Percentiles rank a stretch among this genome's conserved stretches.
These are phyloP conservation scores for Iris macrosiphon DNA, from an alignment of 106 monocot species.

Conservation along the genomic window DNA sequence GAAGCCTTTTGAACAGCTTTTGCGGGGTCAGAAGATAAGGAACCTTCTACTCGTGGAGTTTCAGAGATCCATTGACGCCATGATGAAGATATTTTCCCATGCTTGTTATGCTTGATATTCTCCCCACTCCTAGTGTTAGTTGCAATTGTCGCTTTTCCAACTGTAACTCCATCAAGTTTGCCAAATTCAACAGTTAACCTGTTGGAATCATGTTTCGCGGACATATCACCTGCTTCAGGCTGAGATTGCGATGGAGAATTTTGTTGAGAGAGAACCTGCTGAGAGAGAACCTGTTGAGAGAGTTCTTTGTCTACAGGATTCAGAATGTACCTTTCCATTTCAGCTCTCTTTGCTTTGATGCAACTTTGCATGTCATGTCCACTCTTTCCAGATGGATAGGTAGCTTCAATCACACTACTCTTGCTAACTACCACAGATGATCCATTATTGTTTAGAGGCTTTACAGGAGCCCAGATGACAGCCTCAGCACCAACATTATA, in stretches of 20 bases:
- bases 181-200: constrained; percentile 7
- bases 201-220: constrained; percentile 3
- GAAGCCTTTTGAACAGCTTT: constrained; percentile 10
- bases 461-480: constrained; percentile 87
- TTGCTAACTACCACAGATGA: constrained; percentile 23
- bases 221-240: too few relatives aligned
- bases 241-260: too few relatives aligned
- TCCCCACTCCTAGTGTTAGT: constrained; percentile 28
- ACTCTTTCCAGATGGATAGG: constrained; percentile 17
- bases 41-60: constrained; percentile 13
- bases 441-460: constrained; percentile 31
- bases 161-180: constrained; percentile 3
- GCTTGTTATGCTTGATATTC: constrained; percentile 30
- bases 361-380: constrained; percentile 26
- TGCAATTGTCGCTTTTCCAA: constrained; percentile 12
- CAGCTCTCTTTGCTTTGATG: constrained; percentile 67
- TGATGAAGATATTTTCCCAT: constrained; percentile 38
- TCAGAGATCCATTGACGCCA: constrained; percentile 58
- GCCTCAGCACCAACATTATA: constrained; percentile 50
- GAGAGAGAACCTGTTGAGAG: constrained; percentile 18
- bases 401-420: constrained; percentile 1
- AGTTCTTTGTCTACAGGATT: constrained; percentile 63
- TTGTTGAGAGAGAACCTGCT: too few relatives aligned
- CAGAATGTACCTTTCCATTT: constrained; percentile 93
- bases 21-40: constrained; percentile 4